These are phyloP conservation scores for Clohesyomyces aquaticus DNA, from an alignment of 495 filamentous ascomycete genomes.

Conservation along the genomic window DNA sequence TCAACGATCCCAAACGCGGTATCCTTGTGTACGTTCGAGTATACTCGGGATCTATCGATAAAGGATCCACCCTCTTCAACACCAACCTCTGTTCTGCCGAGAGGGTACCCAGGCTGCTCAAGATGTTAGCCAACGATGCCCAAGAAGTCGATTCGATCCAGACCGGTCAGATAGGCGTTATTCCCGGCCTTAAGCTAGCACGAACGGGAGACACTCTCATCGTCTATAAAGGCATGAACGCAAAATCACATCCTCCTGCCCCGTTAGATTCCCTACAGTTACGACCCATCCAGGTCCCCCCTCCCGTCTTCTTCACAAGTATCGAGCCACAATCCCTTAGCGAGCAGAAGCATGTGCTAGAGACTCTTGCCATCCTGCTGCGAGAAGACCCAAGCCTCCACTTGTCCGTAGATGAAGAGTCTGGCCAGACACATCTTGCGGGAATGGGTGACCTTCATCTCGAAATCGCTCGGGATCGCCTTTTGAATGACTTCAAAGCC, in stretches of 20 bases:
- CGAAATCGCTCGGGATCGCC: slow-evolving; percentile 86
- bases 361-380: slow-evolving; percentile 73
- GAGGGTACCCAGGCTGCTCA: slow-evolving; percentile 76
- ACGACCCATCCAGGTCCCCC: slow-evolving; percentile 85
- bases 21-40: slow-evolving; percentile 91
- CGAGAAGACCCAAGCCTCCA: slow-evolving; percentile 95
- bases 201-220: slow-evolving; percentile 93
- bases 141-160: slow-evolving; percentile 79
- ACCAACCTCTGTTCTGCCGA: slow-evolving; percentile 84
- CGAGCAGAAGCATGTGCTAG: slow-evolving; percentile 76
- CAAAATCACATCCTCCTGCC: slow-evolving; percentile 65
- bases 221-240: slow-evolving; percentile 64
- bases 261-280: slow-evolving; percentile 76
- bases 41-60: slow-evolving; percentile 79
- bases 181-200: slow-evolving; percentile 84
- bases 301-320: slow-evolving; percentile 93
- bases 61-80: slow-evolving; percentile 79
- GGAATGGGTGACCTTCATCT: slow-evolving; percentile 99
- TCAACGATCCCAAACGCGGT: slow-evolving; percentile 82
- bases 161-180: slow-evolving; percentile 94
- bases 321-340: slow-evolving; percentile 81
- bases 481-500: slow-evolving; percentile 85
- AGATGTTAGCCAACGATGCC: slow-evolving; percentile 89
- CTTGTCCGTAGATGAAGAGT: slow-evolving; percentile 82
- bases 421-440: slow-evolving; percentile 86